Conservation (phyloP, 1,284 basidiomycete species). For the Microbotryomycetes sp. region DNA sequence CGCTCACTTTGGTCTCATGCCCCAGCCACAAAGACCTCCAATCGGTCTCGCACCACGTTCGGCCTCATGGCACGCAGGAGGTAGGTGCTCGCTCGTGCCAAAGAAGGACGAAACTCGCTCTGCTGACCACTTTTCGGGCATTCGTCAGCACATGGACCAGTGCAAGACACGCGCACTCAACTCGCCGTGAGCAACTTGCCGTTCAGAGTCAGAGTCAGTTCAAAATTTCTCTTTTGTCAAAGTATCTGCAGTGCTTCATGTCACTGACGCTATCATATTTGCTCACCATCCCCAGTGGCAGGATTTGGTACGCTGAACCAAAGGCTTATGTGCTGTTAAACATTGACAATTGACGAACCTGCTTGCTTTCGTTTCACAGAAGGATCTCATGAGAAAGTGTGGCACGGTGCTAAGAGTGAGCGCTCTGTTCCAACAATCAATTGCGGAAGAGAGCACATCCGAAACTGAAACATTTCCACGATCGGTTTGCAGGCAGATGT, state of each 20-base stretch:
- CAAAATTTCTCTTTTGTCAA: too few relatives aligned
- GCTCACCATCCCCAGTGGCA: constrained; percentile 40
- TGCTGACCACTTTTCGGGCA: background rate
- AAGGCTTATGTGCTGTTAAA: background rate
- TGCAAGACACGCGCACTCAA: constrained; percentile 73
- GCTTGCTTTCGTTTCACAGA: background rate
- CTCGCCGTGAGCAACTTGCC: constrained; percentile 40
- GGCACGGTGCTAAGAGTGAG: constrained; percentile 42
- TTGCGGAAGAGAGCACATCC: background rate
- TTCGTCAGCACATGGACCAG: too few relatives aligned
- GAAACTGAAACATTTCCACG: background rate
- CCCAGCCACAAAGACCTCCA: too few relatives aligned
- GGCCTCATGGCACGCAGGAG: background rate
- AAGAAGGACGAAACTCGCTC: background rate
- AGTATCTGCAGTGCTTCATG: too few relatives aligned
- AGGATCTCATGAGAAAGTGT: constrained; percentile 44
- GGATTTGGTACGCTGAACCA: constrained; percentile 33
- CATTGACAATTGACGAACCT: background rate
- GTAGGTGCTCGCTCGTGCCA: too few relatives aligned
- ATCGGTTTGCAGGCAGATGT: constrained; percentile 39
- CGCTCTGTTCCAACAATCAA: background rate
- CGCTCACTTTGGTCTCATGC: too few relatives aligned
- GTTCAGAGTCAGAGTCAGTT: constrained; percentile 35
- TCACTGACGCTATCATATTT: too few relatives aligned
- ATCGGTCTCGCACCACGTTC: background rate